Evolutionary conservation across 768 basidiomycete genomes (phyloP), one percentile per base, ranked within the genome.

Genomic region (Panus rudis): DNA sequence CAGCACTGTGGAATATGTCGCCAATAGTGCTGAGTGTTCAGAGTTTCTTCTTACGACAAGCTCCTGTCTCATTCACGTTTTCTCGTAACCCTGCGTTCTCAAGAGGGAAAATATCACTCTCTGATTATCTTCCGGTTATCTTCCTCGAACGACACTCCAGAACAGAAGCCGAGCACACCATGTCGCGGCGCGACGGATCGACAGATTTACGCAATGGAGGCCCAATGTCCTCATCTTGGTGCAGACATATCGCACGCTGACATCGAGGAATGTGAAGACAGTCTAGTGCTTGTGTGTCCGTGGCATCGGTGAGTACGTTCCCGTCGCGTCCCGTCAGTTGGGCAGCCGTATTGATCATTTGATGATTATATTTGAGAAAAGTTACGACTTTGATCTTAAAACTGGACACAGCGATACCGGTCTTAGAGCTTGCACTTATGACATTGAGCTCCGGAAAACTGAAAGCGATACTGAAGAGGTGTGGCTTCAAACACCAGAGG

Each of bases 171-270:
- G 28, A n/a, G 27, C 24, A 20, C 49, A 41, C 14, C 47, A 37
- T 17, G 40, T 17, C n/a, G 45, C 23, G 6, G 39, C 28, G 24
- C 17, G 42, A 6, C 49, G 35, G 12, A 46, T 53, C 39, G 25
- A 22, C 64, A 85, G 51, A 65, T 88, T 11, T 89, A 87, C 55
- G 78, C 76, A 6, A 89, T 90, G 85, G 85, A 89, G 60, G 76
- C 82, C 4, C 75, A 71, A 8, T 89, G 86, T 58, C 86, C 86
- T 4, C 87, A 90, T 63, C 70, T 88, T 6, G 84, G 85, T 3
- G 85, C 84, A 17, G 84, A 88, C 43, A 69, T 88, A 61, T 82
- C 80, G 12, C 83, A 87, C 64, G 84, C 84, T 1, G 83, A 84
- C 30, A 83, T 85, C n/a, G 83, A 85, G 53, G 78, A 71, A 40